Percentiles rank a stretch among this genome's conserved stretches.
phyloP scores from a whole-genome alignment of 768 basidiomycete genomes.

The Gymnopilus junonius region DNA sequence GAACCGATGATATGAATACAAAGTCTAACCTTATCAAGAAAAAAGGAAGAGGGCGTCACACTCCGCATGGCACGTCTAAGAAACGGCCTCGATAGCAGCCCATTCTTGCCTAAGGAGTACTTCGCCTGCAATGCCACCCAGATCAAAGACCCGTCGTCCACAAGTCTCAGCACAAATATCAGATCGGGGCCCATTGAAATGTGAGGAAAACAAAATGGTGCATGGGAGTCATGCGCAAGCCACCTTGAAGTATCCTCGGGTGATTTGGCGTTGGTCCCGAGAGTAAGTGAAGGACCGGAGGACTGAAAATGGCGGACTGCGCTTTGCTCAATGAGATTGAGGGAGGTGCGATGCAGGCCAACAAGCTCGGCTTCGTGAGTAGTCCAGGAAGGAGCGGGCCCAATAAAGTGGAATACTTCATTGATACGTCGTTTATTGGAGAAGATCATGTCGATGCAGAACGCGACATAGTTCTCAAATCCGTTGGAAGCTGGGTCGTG shows the following conservation, averaged over 20 bases:
- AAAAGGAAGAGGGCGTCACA: conserved; percentile 46
- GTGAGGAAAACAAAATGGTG: conserved; percentile 47
- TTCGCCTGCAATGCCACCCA: conserved; percentile 52
- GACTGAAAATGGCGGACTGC: conserved; percentile 30
- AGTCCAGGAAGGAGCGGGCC: conserved; percentile 39
- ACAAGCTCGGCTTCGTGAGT: conserved; percentile 41
- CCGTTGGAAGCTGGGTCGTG: conserved; percentile 42
- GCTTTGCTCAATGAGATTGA: conserved; percentile 31
- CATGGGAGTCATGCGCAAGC: conserved; percentile 34
- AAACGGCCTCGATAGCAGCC: conserved; percentile 30
- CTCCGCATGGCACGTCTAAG: conserved; percentile 43
- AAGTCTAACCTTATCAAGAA: conserved; percentile 41
- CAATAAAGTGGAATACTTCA: conserved; percentile 42
- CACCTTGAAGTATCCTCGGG: conserved; percentile 37
- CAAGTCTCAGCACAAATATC: conserved; percentile 41
- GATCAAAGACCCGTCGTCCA: conserved; percentile 37
- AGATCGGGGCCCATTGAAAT: conserved; percentile 46
- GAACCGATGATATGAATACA: background rate
- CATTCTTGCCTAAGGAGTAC: conserved; percentile 37
- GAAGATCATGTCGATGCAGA: conserved; percentile 45
- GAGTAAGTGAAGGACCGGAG: conserved; percentile 39
- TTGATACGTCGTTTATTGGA: conserved; percentile 31
- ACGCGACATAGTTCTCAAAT: conserved; percentile 49
- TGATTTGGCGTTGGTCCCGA: conserved; percentile 42
- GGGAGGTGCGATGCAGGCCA: conserved; percentile 30